Evolutionary conservation across 2,329 filamentous ascomycete species (phyloP), one percentile per base, ranked within the genome.

Genomic region (Verticillium dahliae): DNA sequence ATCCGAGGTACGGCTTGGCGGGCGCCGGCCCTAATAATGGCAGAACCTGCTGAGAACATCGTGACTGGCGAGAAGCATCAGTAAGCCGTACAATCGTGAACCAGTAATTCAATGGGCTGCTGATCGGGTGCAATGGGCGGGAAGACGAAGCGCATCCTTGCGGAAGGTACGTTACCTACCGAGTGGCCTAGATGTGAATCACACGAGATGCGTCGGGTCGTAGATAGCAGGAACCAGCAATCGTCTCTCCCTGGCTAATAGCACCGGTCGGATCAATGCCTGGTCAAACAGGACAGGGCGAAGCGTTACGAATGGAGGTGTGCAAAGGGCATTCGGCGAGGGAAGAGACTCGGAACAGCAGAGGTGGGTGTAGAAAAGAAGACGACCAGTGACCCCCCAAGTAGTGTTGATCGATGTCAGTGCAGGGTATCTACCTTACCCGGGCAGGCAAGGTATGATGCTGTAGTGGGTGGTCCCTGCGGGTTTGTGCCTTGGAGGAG

Each of bases 21-120:
- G 66, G 76, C 74, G 62, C 76, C 77, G 60, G 78, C 78, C 72
- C 78, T 72, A 62, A 81, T 66, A 68, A 74, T 73, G 64, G 74
- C 75, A 65, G 75, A 73, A 62, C 74, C 72, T 59, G 75, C 73
- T 65, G 79, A 77, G 62, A 80, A 71, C 79, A 81, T 81, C 39
- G 59, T 70, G 66, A 54, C 37, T 59, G 55, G n/a, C 35, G 54
- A 41, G 41, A 41, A 57, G 34, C 18, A 57, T 61, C 50, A 61
- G 56, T 34, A n/a, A 15, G 50, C 57, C 54, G 41, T 57, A 15
- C 34, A 6, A 22, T 66, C 61, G 52, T 61, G 54, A 41, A 65
- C 62, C 65, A 72, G 18, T 2, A 7, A 27, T 18, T 52, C n/a
- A 69, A 69, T 69, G 70, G 65, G 58, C 65, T 59, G 58, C 58